Evolutionary conservation across 106 monocot species (phyloP).

Genomic region (Allium sativum): DNA sequence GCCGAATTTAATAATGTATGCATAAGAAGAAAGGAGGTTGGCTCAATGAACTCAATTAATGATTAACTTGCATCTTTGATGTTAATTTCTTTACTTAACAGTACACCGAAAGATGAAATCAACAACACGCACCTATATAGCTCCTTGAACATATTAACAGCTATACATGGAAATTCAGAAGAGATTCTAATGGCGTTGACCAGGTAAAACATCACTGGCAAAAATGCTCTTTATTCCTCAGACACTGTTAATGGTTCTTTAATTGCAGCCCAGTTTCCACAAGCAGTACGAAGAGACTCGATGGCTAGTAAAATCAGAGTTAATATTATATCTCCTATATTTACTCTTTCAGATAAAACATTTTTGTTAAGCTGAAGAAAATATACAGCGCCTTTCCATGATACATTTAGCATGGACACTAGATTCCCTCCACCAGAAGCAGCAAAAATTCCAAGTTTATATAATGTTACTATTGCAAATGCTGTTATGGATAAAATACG

Average conservation of each 20-base stretch:
- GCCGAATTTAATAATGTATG: slow-evolving; percentile 51
- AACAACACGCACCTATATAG: slow-evolving; percentile 47
- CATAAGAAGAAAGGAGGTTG: slow-evolving; percentile 66
- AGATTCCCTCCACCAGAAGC: slow-evolving; percentile 81
- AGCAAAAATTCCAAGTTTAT: slow-evolving; percentile 69
- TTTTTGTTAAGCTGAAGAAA: slow-evolving; percentile 75
- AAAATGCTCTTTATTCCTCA: slow-evolving; percentile 78
- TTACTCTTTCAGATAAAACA: slow-evolving; percentile 47
- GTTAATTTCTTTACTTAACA: slow-evolving; percentile 42
- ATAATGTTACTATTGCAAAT: slow-evolving; percentile 38
- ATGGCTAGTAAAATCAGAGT: slow-evolving; percentile 58
- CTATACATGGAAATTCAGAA: slow-evolving; percentile 66
- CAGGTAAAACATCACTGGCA: slow-evolving; percentile 88
- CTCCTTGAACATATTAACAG: slow-evolving; percentile 30
- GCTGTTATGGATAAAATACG: slow-evolving; percentile 32
- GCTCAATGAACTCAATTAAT: slow-evolving; percentile 61
- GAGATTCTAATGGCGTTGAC: slow-evolving; percentile 86
- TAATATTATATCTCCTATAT: slow-evolving; percentile 51
- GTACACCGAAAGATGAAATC: slow-evolving; percentile 46
- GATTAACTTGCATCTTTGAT: slow-evolving; percentile 69
- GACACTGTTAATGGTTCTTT: slow-evolving; percentile 18
- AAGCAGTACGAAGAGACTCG: slow-evolving; percentile 48
- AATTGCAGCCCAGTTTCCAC: slow-evolving; percentile 42
- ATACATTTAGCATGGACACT: slow-evolving; percentile 66
- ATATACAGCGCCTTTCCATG: slow-evolving; percentile 93